These are phyloP conservation scores for Rhizopus delemar DNA, from an alignment of 371 early-diverging fungal genomes.

Conservation along the genomic window DNA sequence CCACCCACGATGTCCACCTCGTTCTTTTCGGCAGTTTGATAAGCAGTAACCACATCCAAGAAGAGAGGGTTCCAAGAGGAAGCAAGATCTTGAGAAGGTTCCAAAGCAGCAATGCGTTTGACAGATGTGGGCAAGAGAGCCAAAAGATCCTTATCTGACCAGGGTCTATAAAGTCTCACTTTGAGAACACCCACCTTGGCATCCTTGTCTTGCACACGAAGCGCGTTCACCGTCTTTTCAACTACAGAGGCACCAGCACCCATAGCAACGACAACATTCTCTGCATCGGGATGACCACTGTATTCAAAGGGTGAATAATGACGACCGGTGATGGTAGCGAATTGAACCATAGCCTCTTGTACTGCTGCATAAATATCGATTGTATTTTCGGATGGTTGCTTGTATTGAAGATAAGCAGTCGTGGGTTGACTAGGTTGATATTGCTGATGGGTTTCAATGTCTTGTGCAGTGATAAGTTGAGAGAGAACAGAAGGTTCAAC, in stretches of 20 bases:
- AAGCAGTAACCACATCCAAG: conserved; percentile 73
- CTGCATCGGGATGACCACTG: conserved; percentile 56
- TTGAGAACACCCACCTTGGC: conserved; percentile 62
- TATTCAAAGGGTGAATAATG: conserved; percentile 53
- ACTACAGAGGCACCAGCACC: conserved; percentile 63
- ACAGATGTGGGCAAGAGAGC: conserved; percentile 58
- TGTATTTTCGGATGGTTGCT: conserved; percentile 19
- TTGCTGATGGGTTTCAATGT: conserved; percentile 32
- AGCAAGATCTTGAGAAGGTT: conserved; percentile 64
- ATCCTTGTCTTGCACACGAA: conserved; percentile 22
- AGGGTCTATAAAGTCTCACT: conserved; percentile 68
- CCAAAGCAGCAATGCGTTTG: conserved; percentile 66
- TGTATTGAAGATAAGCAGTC: conserved; percentile 46
- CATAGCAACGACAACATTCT: conserved; percentile 61
- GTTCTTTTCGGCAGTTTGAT: conserved; percentile 55
- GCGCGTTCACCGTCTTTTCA: conserved; percentile 35
- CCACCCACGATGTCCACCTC: conserved; percentile 54
- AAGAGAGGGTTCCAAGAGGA: conserved; percentile 78
- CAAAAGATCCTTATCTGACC: conserved; percentile 58
- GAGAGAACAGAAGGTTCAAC: conserved; percentile 20
- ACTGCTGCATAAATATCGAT: conserved; percentile 34
- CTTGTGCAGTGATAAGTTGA: conserved; percentile 35
- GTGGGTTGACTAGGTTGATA: conserved; percentile 2
- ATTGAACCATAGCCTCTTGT: conserved; percentile 42
- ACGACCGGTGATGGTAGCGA: conserved; percentile 47